Evolutionary conservation across 2,329 filamentous ascomycete genomes (phyloP), one percentile per base, ranked within the genome.

Genomic region (Neoarthrinium moseri): DNA sequence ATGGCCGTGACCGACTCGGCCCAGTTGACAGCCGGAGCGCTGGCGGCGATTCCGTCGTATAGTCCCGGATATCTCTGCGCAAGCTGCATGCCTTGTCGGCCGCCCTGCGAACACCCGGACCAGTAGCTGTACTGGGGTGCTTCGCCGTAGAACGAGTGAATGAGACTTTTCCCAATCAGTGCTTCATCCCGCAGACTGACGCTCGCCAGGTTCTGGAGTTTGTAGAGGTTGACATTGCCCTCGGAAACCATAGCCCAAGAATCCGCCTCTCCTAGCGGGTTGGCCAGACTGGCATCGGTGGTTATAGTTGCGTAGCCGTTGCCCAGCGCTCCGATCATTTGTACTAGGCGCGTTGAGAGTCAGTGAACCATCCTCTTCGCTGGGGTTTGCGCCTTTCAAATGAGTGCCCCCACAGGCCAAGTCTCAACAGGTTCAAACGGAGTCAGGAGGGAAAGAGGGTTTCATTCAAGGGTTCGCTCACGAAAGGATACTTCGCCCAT

Each of bases 11-110:
- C 17, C 5, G 20, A 27, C 32, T 44, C 23, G 3, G 11, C 18
- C 50, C 56, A 56, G 30, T 66, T 55, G 5, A 71, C 49, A 6
- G 72, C 77, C 2, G 72, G 70, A 1, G 63, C 63, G 0, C 67
- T 70, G 1, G 76, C 77, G 0, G 78, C 56, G 11, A 81, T 71
- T 2, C 78, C 78, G 36, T 81, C 74, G 33, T 78, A 81, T 22
- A 75, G 71, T 1, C 73, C 65, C 0, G 78, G 77, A 47, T 73
- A 79, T 6, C 67, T 57, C 51, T 81, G 73, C 0, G 75, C 71
- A 8, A 76, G 65, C 53, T 74, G 74, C 20, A 79, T 60, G 7
- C 77, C 79, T 56, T 83, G 77, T 1, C 79, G 66, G 2, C 80
- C 80, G 11, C 79, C 72, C 29, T 73, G 67, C 12, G 71, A 74